These are phyloP conservation scores for Leccinum griseonigrum DNA, from an alignment of 1,284 basidiomycete genomes.

Conservation along the genomic window DNA sequence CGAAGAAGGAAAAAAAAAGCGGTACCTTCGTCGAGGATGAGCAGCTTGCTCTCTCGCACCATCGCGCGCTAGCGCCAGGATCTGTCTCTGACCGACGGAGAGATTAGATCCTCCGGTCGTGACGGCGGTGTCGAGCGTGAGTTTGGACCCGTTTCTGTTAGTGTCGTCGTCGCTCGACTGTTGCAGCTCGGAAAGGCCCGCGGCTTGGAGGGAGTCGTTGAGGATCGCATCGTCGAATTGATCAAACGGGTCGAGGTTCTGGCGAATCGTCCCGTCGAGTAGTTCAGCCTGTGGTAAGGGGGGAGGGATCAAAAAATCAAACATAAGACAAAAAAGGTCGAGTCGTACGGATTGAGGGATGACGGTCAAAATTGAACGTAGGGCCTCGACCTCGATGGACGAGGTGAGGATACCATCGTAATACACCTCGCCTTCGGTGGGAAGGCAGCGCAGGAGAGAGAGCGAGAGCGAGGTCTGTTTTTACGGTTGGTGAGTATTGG, in stretches of 20 bases:
- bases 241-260: constrained; percentile 71
- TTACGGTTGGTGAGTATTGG: background rate
- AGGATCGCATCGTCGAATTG: constrained; percentile 66
- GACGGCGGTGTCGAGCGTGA: constrained; percentile 38
- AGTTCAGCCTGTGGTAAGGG: constrained; percentile 49
- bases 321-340: background rate
- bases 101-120: constrained; percentile 62
- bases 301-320: too few relatives aligned
- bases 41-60: constrained; percentile 29
- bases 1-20: background rate
- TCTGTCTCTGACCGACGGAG: constrained; percentile 71
- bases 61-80: constrained; percentile 46
- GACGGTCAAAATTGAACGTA: constrained; percentile 63
- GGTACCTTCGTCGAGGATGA: constrained; percentile 35
- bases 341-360: constrained; percentile 50
- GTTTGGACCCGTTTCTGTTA: constrained; percentile 13
- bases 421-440: constrained; percentile 54
- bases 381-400: constrained; percentile 14
- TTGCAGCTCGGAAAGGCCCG: constrained; percentile 54
- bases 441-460: constrained; percentile 53
- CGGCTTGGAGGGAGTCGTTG: constrained; percentile 51
- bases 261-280: constrained; percentile 53
- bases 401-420: constrained; percentile 49
- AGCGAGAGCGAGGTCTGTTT: constrained; percentile 48
- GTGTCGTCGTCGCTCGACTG: constrained; percentile 29